These are phyloP conservation scores for Globisporangium rhizosaccharum DNA, from an alignment of 352 stramenopile species.

Conservation along the genomic window DNA sequence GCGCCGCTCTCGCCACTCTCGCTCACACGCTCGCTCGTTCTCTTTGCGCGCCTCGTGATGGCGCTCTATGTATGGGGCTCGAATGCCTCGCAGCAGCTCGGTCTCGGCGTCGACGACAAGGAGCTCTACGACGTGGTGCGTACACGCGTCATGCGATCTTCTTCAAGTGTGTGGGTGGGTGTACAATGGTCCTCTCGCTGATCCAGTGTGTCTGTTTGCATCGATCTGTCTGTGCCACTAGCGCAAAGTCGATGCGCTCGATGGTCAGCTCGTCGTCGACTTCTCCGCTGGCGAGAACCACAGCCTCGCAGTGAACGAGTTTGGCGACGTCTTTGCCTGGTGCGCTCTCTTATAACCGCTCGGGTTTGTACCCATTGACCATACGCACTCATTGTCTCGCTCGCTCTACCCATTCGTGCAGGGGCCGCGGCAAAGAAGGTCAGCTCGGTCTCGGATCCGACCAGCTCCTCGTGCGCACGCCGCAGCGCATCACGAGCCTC, in stretches of 20 bases:
- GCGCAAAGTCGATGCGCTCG: slow-evolving; percentile 49
- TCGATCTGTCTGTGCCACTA: slow-evolving; percentile 11
- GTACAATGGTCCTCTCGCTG: slow-evolving; percentile 1
- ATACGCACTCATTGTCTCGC: not conserved
- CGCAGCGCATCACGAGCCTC: slow-evolving; percentile 44
- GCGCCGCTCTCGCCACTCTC: too few species aligned
- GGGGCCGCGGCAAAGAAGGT: slow-evolving; percentile 61
- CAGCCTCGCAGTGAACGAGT: slow-evolving; percentile 74
- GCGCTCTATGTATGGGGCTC: slow-evolving; percentile 73
- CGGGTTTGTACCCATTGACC: not conserved
- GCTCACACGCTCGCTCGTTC: not conserved
- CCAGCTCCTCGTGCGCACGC: slow-evolving; percentile 26
- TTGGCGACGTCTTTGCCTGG: slow-evolving; percentile 78
- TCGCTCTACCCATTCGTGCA: slow-evolving; percentile 3
- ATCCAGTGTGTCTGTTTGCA: not conserved
- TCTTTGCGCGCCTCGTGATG: slow-evolving; percentile 23
- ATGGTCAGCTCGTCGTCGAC: slow-evolving; percentile 54
- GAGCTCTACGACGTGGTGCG: slow-evolving; percentile 54
- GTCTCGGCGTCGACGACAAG: slow-evolving; percentile 40
- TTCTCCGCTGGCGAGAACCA: slow-evolving; percentile 73
- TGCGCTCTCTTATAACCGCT: slow-evolving; percentile 8
- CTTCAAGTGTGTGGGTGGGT: not conserved
- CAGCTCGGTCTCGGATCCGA: slow-evolving; percentile 48
- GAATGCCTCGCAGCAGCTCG: slow-evolving; percentile 70
- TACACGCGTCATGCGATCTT: not conserved